Conservation (phyloP, 768 basidiomycete genomes). For the Rossbeevera mucosa region DNA sequence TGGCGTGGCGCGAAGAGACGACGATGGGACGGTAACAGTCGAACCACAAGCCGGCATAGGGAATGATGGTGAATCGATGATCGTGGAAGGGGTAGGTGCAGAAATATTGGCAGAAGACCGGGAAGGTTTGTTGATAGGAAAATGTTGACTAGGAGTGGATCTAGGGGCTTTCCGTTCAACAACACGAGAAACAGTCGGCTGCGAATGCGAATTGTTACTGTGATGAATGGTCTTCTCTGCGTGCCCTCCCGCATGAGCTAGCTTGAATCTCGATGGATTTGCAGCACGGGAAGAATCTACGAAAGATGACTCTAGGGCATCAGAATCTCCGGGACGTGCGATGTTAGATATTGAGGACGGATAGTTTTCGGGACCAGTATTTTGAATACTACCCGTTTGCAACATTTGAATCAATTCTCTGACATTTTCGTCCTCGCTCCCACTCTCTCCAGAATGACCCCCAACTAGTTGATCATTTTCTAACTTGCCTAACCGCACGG, state of each 20-base stretch:
- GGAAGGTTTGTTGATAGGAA: conserved; percentile 17
- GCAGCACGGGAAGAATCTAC: conserved; percentile 16
- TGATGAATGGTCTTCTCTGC: conserved; percentile 15
- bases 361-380: conserved; percentile 45
- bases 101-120: conserved; percentile 1
- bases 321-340: background rate
- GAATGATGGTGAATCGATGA: conserved; percentile 20
- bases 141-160: conserved; percentile 6
- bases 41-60: conserved; percentile 7
- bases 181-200: conserved; percentile 24
- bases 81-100: conserved; percentile 6
- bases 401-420: conserved; percentile 52
- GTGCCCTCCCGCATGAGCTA: conserved; percentile 13
- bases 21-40: background rate
- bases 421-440: conserved; percentile 46
- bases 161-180: conserved; percentile 22
- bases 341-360: conserved; percentile 2
- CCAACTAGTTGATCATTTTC: conserved; percentile 49
- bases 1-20: conserved; percentile 8
- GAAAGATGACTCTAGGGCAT: background rate
- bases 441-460: conserved; percentile 48
- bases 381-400: conserved; percentile 47
- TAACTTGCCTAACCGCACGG: conserved; percentile 54
- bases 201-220: conserved; percentile 34
- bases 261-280: conserved; percentile 48